Percentiles rank a stretch among this genome's conserved stretches.
Evolutionary conservation across 495 filamentous ascomycete species (phyloP).

Genomic region (Aspergillus sclerotioniger): DNA sequence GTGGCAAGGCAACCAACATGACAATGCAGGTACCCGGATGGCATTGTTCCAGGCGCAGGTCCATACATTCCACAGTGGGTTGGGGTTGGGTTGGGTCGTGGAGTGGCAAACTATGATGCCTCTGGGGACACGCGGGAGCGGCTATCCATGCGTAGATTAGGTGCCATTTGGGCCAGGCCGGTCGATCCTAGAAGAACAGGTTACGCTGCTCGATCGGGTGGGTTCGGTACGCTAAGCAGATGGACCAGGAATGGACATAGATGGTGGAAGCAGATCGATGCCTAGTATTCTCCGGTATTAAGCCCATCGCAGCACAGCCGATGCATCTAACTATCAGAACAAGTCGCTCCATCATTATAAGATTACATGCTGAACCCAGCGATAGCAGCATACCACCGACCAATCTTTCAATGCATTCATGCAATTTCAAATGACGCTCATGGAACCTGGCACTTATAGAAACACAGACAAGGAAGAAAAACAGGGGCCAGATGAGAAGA

Average conservation of each 20-base stretch:
- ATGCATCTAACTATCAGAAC: neutral
- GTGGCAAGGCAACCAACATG: too few species aligned
- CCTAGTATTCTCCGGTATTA: neutral
- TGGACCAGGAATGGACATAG: neutral
- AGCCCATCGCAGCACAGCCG: neutral
- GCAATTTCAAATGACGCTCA: slow-evolving; percentile 7
- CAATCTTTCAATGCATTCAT: slow-evolving; percentile 6
- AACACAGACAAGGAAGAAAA: slow-evolving; percentile 3
- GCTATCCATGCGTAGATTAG: too few species aligned
- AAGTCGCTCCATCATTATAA: slow-evolving; percentile 7
- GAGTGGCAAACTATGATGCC: too few species aligned
- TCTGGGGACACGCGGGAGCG: too few species aligned
- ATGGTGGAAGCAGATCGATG: neutral
- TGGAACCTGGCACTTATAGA: slow-evolving; percentile 3
- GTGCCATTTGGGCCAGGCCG: too few species aligned
- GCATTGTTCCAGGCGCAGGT: too few species aligned
- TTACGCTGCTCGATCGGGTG: too few species aligned
- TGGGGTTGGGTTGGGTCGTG: too few species aligned
- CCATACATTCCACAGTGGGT: too few species aligned
- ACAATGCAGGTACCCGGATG: too few species aligned
- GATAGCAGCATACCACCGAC: slow-evolving; percentile 4
- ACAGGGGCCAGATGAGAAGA: neutral
- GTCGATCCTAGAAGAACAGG: too few species aligned
- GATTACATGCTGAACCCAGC: neutral
- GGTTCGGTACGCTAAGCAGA: too few species aligned